These are phyloP conservation scores for Hortaea werneckii DNA, from an alignment of 2,329 filamentous ascomycete genomes.

Conservation along the genomic window DNA sequence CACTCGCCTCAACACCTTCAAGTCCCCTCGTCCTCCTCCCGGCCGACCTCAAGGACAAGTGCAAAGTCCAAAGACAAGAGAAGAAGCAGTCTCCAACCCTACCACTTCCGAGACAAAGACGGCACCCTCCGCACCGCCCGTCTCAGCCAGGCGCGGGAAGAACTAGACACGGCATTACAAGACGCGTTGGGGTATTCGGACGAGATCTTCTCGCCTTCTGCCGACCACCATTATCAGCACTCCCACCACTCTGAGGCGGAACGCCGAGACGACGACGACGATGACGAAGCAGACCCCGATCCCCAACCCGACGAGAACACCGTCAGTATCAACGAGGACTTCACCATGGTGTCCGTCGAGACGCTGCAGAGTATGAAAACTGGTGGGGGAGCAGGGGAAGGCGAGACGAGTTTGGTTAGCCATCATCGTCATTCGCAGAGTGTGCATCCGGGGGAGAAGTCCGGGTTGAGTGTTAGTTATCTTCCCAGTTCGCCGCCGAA, in stretches of 20 bases:
- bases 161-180: slow-evolving; percentile 21
- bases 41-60: neutral
- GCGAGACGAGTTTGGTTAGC: slow-evolving; percentile 9
- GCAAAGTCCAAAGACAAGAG: neutral
- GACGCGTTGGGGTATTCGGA: slow-evolving; percentile 16
- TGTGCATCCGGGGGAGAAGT: neutral
- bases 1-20: neutral
- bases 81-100: slow-evolving; percentile 1
- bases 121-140: slow-evolving; percentile 12
- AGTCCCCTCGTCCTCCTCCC: neutral
- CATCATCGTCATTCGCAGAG: neutral
- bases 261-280: slow-evolving; percentile 5
- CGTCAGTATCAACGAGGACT: slow-evolving; percentile 38
- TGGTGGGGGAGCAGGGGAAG: slow-evolving; percentile 2
- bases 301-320: slow-evolving; percentile 32
- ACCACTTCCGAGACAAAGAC: neutral
- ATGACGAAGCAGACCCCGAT: slow-evolving; percentile 3
- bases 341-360: slow-evolving; percentile 42
- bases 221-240: too few relatives aligned
- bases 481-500: slow-evolving; percentile 1
- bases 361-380: slow-evolving; percentile 28
- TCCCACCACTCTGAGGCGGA: slow-evolving; percentile 1
- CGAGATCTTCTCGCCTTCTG: neutral
- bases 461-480: slow-evolving; percentile 1
- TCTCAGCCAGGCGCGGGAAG: slow-evolving; percentile 20